Percentiles rank a stretch among this genome's conserved stretches.
Evolutionary conservation across 176 grass and related monocot species (phyloP).

Genomic region (Puccinellia tenuiflora): DNA sequence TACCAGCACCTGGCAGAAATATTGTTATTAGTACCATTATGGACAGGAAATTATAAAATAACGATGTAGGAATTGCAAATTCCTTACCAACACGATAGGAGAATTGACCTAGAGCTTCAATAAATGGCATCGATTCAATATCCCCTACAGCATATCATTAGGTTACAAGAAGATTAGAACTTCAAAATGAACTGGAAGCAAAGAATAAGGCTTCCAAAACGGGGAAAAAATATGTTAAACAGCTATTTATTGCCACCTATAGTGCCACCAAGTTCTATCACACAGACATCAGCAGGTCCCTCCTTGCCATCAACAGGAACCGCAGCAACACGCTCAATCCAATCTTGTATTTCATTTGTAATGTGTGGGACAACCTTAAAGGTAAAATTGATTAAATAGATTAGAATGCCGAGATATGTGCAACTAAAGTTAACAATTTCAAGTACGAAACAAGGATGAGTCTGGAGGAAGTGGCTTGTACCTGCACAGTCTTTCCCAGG

Average conservation of each 20-base stretch:
- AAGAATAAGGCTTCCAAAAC: conserved; percentile 18
- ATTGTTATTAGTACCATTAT: background rate
- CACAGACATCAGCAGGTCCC: conserved; percentile 38
- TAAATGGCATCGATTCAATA: conserved; percentile 51
- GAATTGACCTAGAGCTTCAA: conserved; percentile 56
- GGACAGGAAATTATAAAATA: background rate
- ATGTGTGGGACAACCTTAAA: conserved; percentile 39
- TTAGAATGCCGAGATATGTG: background rate
- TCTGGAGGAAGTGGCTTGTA: background rate
- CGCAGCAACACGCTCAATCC: conserved; percentile 40
- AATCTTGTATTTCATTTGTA: conserved; percentile 54
- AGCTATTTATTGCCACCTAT: conserved; percentile 32
- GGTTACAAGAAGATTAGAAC: conserved; percentile 12
- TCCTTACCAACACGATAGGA: conserved; percentile 47
- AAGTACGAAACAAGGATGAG: conserved; percentile 3
- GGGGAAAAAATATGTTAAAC: background rate
- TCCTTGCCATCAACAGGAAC: conserved; percentile 46
- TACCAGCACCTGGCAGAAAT: conserved; percentile 30
- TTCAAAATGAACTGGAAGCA: conserved; percentile 21
- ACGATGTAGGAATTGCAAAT: background rate
- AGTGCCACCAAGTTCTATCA: conserved; percentile 43
- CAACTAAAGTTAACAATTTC: background rate
- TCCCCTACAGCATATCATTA: conserved; percentile 52
- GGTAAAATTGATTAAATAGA: background rate
- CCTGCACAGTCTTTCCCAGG: conserved; percentile 52